Evolutionary conservation across 805 yeast species (phyloP), one percentile per base, ranked within the genome.

Genomic region (Kuraishia ogatae): DNA sequence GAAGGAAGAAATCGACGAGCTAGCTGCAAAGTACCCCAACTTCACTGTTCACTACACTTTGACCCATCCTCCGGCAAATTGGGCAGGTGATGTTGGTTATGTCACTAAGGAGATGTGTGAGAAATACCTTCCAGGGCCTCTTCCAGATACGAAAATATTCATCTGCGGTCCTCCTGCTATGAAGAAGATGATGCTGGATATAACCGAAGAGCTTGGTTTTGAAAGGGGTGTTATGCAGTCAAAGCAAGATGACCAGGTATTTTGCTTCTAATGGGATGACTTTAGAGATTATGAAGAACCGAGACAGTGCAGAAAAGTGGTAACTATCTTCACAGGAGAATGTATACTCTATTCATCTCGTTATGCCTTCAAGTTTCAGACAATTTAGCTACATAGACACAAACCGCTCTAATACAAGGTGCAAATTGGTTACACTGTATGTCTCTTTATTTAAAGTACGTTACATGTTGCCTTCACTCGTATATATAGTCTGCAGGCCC

Each of bases 111-210:
- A 84, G 53, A 72, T 82, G 72, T 73, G 84, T 60, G 65, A 71
- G 52, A 70, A 77, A 54, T 72, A 79, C 61, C 65, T 87, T 61
- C 91, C 92, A 17, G 58, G 59, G 21, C 74, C 82, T 2, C 66
- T 74, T 26, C 62, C 61, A 1, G 73, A 78, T n/a, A 77, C 81
- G 53, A 80, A 84, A 60, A 74, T 88, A 43, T 76, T 86, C 56
- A 75, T 87, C 47, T 87, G 92, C 71, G 96, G 96, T 13, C 92
- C 92, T 21, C 80, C 81, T 60, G 84, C 75, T 48, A 80, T 88
- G 88, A 84, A 83, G 62, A 76, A 75, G 58, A 63, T 67, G 43
- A 74, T 84, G 58, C 66, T 80, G 10, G 72, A 74, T 46, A 72
- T 75, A 53, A 75, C 89, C 17, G 72, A 72, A 50, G 82, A 80